Evolutionary conservation across 2,329 filamentous ascomycete species (phyloP).

Genomic region (Aspergillus fumigatiaffinis): DNA sequence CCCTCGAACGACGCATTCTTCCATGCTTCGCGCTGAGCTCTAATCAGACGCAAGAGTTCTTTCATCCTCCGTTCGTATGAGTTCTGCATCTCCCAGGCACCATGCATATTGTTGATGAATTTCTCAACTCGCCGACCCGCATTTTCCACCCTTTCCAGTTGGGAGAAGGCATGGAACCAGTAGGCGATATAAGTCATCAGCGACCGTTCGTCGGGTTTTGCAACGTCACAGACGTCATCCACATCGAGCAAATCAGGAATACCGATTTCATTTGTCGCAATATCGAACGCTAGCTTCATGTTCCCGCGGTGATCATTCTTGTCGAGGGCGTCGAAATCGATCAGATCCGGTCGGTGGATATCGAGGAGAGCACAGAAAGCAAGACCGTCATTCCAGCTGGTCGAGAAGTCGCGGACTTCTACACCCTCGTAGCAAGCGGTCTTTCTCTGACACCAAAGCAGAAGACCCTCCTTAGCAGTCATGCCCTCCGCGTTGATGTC

Average conservation of each 20-base stretch:
- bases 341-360: slow-evolving; percentile 93
- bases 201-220: slow-evolving; percentile 91
- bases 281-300: slow-evolving; percentile 97
- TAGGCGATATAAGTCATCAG: slow-evolving; percentile 99
- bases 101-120: slow-evolving; percentile 98
- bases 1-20: slow-evolving; percentile 78
- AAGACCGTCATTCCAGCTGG: slow-evolving; percentile 94
- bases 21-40: slow-evolving; percentile 71
- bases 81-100: slow-evolving; percentile 99
- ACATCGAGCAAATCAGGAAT: slow-evolving; percentile 95
- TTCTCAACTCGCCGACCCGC: slow-evolving; percentile 95
- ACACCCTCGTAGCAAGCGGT: slow-evolving; percentile 98
- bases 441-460: slow-evolving; percentile 97
- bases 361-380: slow-evolving; percentile 95
- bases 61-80: slow-evolving; percentile 90
- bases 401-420: slow-evolving; percentile 89
- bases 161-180: slow-evolving; percentile 99
- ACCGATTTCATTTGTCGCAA: slow-evolving; percentile 92
- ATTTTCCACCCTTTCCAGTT: slow-evolving; percentile 98
- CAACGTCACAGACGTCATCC: slow-evolving; percentile 95
- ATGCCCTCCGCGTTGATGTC: slow-evolving; percentile 98
- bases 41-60: slow-evolving; percentile 71
- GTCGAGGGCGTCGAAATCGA: slow-evolving; percentile 92
- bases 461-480: slow-evolving; percentile 91
- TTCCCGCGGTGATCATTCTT: slow-evolving; percentile 93